Evolutionary conservation across 1,284 basidiomycete genomes (phyloP), one percentile per base, ranked within the genome.

Genomic region (Inonotus hispidus): DNA sequence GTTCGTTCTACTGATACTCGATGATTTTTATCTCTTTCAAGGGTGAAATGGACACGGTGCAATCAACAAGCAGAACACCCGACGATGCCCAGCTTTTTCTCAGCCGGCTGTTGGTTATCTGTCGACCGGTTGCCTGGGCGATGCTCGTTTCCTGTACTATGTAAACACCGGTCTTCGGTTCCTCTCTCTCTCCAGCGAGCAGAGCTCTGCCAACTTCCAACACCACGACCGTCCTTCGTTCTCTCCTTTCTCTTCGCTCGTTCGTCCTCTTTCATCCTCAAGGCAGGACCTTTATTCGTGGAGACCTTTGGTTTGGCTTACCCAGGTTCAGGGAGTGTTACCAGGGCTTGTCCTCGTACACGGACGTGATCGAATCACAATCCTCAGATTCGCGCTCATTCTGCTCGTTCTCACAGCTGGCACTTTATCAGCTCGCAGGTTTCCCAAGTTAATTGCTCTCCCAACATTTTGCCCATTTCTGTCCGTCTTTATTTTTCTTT

Each of bases 351-450:
- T 21, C 41, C 19, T 43, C 37, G n/a, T 35, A 27, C 53, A 37
- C 59, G 14, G 52, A 54, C 59, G 35, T 29, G 59, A 59, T 55
- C 61, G 23, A 63, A 63, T 63, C 62, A 60, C n/a, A 55, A 23
- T 14, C 19, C 16, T n/a, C 49, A 43, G 43, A 59, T 59, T 50
- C 58, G 58, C 62, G 53, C 62, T 53, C 61, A 47, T 49, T 41
- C 45, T 27, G 53, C 14, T 55, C 43, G 41, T 59, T 59, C 61
- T 55, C 61, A 59, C 45, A 37, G 43, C 41, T 43, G 41, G 19
- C 21, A 16, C 38, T 21, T 23, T 37, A 27, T 19, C 53, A 43
- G 13, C 41, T 58, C 19, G 11, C 46, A 58, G 53, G 32, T 16
- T 38, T 52, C 56, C 53, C 49, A 29, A 32, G 29, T 27, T 37